Conservation (phyloP, 2,329 filamentous ascomycete genomes). For the Penicillium sp. region DNA sequence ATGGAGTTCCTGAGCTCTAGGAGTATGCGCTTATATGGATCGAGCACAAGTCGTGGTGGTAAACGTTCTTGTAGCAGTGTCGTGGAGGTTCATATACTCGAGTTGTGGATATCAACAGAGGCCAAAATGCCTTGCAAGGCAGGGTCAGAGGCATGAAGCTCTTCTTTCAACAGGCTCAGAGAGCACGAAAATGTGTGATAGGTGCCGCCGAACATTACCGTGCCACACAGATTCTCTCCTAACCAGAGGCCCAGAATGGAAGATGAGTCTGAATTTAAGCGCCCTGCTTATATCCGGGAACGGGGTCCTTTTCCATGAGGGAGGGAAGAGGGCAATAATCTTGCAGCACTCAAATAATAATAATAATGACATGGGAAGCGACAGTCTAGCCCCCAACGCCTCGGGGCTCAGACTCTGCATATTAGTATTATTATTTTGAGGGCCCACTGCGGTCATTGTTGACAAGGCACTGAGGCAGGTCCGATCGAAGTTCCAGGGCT, state of each 20-base stretch:
- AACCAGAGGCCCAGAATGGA: conserved; percentile 35
- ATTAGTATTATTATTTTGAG: conserved; percentile 21
- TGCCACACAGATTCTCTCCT: conserved; percentile 35
- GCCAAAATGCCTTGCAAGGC: conserved; percentile 41
- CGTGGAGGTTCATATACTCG: conserved; percentile 33
- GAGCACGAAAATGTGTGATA: conserved; percentile 29
- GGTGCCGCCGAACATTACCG: conserved; percentile 37
- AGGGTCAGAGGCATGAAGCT: conserved; percentile 34
- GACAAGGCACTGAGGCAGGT: conserved; percentile 23
- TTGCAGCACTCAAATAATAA: conserved; percentile 15
- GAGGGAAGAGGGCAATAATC: conserved; percentile 14
- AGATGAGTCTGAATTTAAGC: conserved; percentile 44
- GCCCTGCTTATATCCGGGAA: conserved; percentile 34
- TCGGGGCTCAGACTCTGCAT: conserved; percentile 37
- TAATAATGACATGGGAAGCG: conserved; percentile 26
- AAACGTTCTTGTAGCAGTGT: conserved; percentile 28
- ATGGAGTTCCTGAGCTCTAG: neutral
- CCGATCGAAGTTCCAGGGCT: conserved; percentile 29
- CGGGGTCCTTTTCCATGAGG: conserved; percentile 29
- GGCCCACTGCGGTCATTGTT: conserved; percentile 25
- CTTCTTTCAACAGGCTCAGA: conserved; percentile 40
- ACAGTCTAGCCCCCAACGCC: conserved; percentile 38
- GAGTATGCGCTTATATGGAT: conserved; percentile 6
- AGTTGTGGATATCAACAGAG: conserved; percentile 31
- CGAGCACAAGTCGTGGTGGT: conserved; percentile 14